Base-by-base conservation (phyloP, 1,139 yeast genomes). In the Yamadazyma trypodendri region DNA sequence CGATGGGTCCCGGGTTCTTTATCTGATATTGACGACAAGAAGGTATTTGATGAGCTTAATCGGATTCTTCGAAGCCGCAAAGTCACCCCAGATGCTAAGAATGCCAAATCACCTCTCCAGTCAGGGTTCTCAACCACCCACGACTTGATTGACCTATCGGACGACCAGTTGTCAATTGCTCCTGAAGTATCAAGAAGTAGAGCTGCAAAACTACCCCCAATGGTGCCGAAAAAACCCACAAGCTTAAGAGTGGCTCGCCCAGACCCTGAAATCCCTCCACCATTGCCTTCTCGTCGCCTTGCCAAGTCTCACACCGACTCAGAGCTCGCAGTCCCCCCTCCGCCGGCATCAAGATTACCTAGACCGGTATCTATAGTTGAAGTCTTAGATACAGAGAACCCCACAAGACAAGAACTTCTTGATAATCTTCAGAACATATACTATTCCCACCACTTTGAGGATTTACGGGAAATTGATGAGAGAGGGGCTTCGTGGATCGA, bases 1-100 rank as follows among this genome's bases (percentile, higher is more conserved):
- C 68, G 98, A 37, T 84, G 84, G 37, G 89, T 94, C 13, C 78
- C 84, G 1, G 72, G 74, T 29, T 81, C 90, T 1, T 66, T 84
- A 50, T 81, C 85, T 13, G 77, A 76, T 36, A 45, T 65, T 28
- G 76, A 77, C 32, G 82, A 75, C 41, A 54, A 39, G 2, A 61
- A 55, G 36, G 67, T 71, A 10, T 60, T 67, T 28, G 48, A 54
- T 17, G 79, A 75, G 39, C 48, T 60, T 21, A 46, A 49, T 31
- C 42, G 61, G 30, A 45, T 45, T 11, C 36, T 48, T 17, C 25
- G 38, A 9, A 36, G 35, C 13, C 24, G 40, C 14, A 38, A 31
- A 6, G 28, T 25, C 9, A n/a, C 28, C 7, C 11, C 12, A 12
- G 9, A 8, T 12, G 15, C 28, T 15, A 24, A 12, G 5, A 18